Evolutionary conservation across 495 filamentous ascomycete species (phyloP), one percentile per base, ranked within the genome.

Genomic region (Xylaria venustula): DNA sequence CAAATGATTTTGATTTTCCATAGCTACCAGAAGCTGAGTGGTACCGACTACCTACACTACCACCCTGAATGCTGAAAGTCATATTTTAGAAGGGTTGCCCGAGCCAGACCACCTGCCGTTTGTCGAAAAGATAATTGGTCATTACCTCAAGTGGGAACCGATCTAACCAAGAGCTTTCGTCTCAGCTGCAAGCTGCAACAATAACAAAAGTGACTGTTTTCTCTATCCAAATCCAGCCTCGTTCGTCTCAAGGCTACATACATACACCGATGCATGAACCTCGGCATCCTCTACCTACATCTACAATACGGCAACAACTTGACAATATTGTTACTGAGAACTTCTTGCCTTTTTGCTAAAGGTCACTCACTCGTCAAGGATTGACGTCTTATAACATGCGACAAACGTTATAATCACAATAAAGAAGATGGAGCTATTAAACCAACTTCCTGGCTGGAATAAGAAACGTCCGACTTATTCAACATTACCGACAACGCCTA

Each of bases 401-500:
- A 14, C 25, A 34, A 5, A 22, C 15, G 6, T 25, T 30, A 26
- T 15, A 12, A 6, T 11, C 30, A 34, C 11, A 34, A 11, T 0
- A 12, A 2, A 49, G 12, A n/a, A 40, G 48, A 44, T 45, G 34
- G 40, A 19, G 40, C 3, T 60, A 6, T 9, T 53, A 11, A 26
- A 54, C 8, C 48, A 15, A 17, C 23, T 60, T 32, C 48, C 37
- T 17, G 20, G 49, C 49, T 60, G 58, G 58, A 30, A 30, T 17
- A 25, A 61, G 37, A 51, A 47, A 15, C 46, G 37, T 20, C 40
- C 58, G 42, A 54, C 61, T 9, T 68, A 68, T 54, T 64, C 66
- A 2, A 32, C 61, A 17, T 25, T 71, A 15, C 32, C 50, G 7
- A 60, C 56, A 36, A 58, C 48, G 34, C 54, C 61, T 3, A 54